Evolutionary conservation across 495 filamentous ascomycete species (phyloP).

Genomic region (Usnea hakonensis): DNA sequence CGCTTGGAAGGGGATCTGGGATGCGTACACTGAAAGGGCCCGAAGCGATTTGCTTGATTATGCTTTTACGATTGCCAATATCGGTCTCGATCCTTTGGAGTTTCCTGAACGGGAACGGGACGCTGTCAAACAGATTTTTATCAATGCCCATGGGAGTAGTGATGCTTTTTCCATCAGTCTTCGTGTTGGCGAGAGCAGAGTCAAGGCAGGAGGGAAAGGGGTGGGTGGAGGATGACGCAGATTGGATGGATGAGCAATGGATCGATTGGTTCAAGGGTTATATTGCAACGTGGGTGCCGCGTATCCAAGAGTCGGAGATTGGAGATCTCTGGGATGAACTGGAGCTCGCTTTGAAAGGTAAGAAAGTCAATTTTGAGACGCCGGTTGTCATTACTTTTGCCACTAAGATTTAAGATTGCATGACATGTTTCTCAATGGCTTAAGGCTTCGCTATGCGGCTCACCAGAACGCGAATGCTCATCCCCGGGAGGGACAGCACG

Average conservation of each 20-base stretch:
- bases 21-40: too few relatives aligned
- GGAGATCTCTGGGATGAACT: slow-evolving; percentile 22
- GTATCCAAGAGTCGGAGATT: slow-evolving; percentile 16
- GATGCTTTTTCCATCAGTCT: slow-evolving; percentile 16
- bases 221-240: slow-evolving; percentile 20
- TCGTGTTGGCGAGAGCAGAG: slow-evolving; percentile 6
- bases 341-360: slow-evolving; percentile 9
- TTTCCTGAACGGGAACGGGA: slow-evolving; percentile 24
- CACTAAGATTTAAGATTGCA: too few relatives aligned
- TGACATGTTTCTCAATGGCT: too few relatives aligned
- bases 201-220: slow-evolving; percentile 18
- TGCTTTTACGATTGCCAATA: too few relatives aligned
- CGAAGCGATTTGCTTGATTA: too few relatives aligned
- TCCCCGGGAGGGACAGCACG: too few relatives aligned
- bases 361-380: too few relatives aligned
- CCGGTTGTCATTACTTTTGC: too few relatives aligned
- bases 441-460: too few relatives aligned
- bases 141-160: slow-evolving; percentile 19
- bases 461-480: too few relatives aligned
- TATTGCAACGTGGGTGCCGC: slow-evolving; percentile 22
- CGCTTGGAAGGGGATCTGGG: too few relatives aligned
- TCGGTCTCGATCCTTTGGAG: too few relatives aligned
- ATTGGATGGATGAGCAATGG: slow-evolving; percentile 18
- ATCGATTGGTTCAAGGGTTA: slow-evolving; percentile 25
- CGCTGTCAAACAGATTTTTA: slow-evolving; percentile 19